Evolutionary conservation across 2,329 filamentous ascomycete genomes (phyloP).

Genomic region (Nemania diffusa): DNA sequence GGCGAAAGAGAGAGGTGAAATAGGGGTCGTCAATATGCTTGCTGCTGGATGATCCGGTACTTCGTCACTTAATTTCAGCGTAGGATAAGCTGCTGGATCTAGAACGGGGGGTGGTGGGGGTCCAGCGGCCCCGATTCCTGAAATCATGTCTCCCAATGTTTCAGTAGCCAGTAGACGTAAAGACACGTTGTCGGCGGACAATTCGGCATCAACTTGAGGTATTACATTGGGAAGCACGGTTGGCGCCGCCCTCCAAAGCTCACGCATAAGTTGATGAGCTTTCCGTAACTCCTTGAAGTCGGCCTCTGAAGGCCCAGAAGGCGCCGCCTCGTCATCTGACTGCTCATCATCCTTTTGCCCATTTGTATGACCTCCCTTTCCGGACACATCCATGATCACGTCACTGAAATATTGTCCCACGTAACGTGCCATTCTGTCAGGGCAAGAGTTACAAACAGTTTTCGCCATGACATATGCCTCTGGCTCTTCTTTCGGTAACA

Average conservation of each 20-base stretch:
- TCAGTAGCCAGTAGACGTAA: constrained; percentile 89
- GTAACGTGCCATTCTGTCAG: constrained; percentile 94
- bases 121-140: constrained; percentile 91
- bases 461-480: constrained; percentile 97
- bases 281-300: constrained; percentile 90
- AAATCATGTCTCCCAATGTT: constrained; percentile 93
- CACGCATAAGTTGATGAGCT: constrained; percentile 87
- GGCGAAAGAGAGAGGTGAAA: constrained; percentile 89
- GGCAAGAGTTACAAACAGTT: constrained; percentile 86
- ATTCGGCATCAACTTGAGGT: constrained; percentile 90
- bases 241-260: constrained; percentile 93
- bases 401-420: constrained; percentile 98
- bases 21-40: constrained; percentile 80
- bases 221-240: constrained; percentile 91
- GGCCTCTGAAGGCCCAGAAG: constrained; percentile 76
- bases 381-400: constrained; percentile 89
- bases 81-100: constrained; percentile 88
- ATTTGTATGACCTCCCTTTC: constrained; percentile 64
- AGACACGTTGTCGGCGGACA: constrained; percentile 88
- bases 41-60: constrained; percentile 59
- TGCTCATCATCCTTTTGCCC: constrained; percentile 69
- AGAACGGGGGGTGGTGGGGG: constrained; percentile 77
- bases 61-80: constrained; percentile 72
- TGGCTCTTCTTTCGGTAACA: constrained; percentile 87
- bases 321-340: constrained; percentile 69